Evolutionary conservation across 176 grass and related monocot genomes (phyloP).

Genomic region (Neostapfia colusana): DNA sequence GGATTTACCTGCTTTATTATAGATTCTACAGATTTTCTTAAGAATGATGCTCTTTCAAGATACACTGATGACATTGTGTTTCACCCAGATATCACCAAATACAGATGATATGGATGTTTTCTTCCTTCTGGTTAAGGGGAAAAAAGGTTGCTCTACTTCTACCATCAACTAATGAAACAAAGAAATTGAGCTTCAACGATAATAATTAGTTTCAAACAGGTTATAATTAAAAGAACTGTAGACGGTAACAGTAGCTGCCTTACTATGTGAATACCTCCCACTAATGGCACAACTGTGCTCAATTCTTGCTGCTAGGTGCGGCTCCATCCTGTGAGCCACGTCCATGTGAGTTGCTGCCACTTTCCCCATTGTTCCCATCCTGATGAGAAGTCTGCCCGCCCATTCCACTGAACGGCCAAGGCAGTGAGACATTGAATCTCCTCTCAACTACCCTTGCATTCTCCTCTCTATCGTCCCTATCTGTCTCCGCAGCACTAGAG

Average conservation of each 20-base stretch:
- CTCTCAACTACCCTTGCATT: slow-evolving; percentile 46
- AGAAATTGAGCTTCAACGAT: neutral
- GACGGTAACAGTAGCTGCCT: slow-evolving; percentile 1
- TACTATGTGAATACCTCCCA: slow-evolving; percentile 44
- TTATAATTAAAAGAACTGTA: slow-evolving; percentile 26
- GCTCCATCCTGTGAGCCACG: slow-evolving; percentile 47
- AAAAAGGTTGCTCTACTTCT: neutral
- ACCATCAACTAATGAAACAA: neutral
- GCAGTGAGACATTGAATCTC: slow-evolving; percentile 66
- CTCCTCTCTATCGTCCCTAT: slow-evolving; percentile 1
- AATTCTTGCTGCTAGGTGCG: slow-evolving; percentile 42
- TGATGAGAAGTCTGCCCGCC: slow-evolving; percentile 52
- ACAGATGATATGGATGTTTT: neutral
- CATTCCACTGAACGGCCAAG: slow-evolving; percentile 66
- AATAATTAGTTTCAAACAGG: neutral
- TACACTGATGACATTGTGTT: neutral
- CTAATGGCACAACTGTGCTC: slow-evolving; percentile 26
- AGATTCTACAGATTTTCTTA: neutral
- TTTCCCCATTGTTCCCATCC: slow-evolving; percentile 45
- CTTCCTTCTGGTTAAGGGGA: neutral
- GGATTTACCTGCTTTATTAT: neutral
- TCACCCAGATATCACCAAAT: slow-evolving; percentile 21
- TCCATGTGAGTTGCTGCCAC: slow-evolving; percentile 50
- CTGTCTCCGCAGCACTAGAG: slow-evolving; percentile 31
- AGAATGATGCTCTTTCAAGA: neutral